Evolutionary conservation across 2,329 filamentous ascomycete species (phyloP).

Genomic region (Colletotrichum eleusines): DNA sequence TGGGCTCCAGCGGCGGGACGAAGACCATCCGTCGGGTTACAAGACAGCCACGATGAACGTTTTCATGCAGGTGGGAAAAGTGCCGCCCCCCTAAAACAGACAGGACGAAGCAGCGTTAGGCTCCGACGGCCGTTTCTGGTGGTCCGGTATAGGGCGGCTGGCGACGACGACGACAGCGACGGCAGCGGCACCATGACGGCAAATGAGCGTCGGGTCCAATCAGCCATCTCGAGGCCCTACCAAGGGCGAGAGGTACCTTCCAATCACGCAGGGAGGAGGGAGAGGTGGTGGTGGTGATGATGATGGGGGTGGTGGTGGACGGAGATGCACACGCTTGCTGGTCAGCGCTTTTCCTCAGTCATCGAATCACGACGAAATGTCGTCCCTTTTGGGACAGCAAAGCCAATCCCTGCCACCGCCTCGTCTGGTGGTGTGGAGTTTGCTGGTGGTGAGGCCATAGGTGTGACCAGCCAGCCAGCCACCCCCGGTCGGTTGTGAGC

Average conservation of each 20-base stretch:
- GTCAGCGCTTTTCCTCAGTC: slow-evolving; percentile 25
- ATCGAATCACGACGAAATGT: slow-evolving; percentile 19
- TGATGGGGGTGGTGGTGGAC: slow-evolving; percentile 1
- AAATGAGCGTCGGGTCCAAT: slow-evolving; percentile 35
- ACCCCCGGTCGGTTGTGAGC: slow-evolving; percentile 13
- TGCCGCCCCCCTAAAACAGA: slow-evolving; percentile 18
- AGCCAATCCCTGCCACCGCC: slow-evolving; percentile 38
- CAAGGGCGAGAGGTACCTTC: slow-evolving; percentile 5
- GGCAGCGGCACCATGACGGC: slow-evolving; percentile 29
- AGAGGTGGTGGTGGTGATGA: slow-evolving; percentile 3
- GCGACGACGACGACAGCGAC: slow-evolving; percentile 7
- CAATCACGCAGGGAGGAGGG: slow-evolving; percentile 23
- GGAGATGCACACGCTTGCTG: slow-evolving; percentile 30
- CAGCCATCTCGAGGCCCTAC: slow-evolving; percentile 30
- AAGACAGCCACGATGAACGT: slow-evolving; percentile 22
- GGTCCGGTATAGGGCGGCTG: slow-evolving; percentile 39
- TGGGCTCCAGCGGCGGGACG: slow-evolving; percentile 30
- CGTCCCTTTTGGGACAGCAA: slow-evolving; percentile 25
- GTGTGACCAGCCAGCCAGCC: slow-evolving; percentile 37
- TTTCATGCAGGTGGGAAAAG: slow-evolving; percentile 38
- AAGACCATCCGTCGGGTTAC: slow-evolving; percentile 33
- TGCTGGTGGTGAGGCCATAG: slow-evolving; percentile 34
- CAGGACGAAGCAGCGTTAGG: slow-evolving; percentile 30
- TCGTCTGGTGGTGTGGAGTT: slow-evolving; percentile 38
- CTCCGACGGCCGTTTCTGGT: slow-evolving; percentile 41